phyloP scores from a whole-genome alignment of 1,139 yeast genomes.

The Candida anutae region DNA sequence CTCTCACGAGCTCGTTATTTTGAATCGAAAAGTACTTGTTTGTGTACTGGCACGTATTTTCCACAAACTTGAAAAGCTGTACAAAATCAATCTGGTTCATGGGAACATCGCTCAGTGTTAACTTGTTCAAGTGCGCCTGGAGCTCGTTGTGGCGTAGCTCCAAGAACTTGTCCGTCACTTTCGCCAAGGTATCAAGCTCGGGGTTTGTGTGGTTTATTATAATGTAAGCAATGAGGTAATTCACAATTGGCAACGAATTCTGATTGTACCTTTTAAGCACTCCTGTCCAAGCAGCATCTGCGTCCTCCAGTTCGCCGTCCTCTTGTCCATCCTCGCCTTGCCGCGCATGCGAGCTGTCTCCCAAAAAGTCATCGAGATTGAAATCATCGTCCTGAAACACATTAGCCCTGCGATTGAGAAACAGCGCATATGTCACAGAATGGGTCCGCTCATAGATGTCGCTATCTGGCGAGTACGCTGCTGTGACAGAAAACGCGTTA shows the following conservation, averaged over 20 bases:
- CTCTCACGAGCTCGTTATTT: constrained; percentile 14
- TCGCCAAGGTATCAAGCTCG: constrained; percentile 13
- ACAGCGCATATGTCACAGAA: constrained; percentile 6
- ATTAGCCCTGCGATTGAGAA: constrained; percentile 4
- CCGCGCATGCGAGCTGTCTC: neutral
- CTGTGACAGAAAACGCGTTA: constrained; percentile 7
- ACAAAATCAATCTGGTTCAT: constrained; percentile 15
- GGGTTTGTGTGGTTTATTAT: constrained; percentile 16
- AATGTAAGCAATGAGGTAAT: constrained; percentile 26
- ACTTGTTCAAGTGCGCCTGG: constrained; percentile 11
- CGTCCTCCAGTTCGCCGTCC: neutral
- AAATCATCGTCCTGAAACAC: constrained; percentile 8
- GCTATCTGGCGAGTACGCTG: constrained; percentile 6
- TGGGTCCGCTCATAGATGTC: constrained; percentile 13
- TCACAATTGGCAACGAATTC: constrained; percentile 23
- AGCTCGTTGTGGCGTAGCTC: constrained; percentile 19
- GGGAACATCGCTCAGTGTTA: too few relatives aligned
- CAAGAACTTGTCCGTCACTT: constrained; percentile 17
- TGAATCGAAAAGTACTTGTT: constrained; percentile 16
- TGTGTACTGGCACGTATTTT: constrained; percentile 26
- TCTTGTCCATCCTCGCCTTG: neutral
- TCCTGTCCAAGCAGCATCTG: constrained; percentile 2
- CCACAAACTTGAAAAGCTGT: constrained; percentile 23
- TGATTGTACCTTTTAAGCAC: constrained; percentile 11
- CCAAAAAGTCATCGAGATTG: constrained; percentile 6